These are phyloP conservation scores for Acrodontium crateriforme DNA, from an alignment of 2,329 filamentous ascomycete genomes.

Conservation along the genomic window DNA sequence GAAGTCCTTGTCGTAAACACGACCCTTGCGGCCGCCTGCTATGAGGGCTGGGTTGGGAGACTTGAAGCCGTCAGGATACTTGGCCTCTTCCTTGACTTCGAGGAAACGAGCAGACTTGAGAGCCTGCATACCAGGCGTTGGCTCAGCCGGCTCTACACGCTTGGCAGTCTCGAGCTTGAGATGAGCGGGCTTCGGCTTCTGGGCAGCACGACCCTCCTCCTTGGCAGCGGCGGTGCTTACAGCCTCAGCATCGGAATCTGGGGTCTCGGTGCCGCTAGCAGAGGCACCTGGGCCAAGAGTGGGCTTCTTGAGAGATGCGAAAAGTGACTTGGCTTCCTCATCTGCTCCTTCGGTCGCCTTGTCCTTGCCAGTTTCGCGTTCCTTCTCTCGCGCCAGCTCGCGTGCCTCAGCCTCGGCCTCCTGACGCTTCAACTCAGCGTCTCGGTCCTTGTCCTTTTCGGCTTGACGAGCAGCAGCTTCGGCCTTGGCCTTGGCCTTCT, in stretches of 20 bases:
- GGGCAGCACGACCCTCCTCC: conserved; percentile 25
- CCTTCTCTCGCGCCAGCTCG: conserved; percentile 30
- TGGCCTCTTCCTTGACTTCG: conserved; percentile 55
- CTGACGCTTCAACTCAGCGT: conserved; percentile 36
- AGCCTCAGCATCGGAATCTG: conserved; percentile 26
- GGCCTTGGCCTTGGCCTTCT: conserved; percentile 47
- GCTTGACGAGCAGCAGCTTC: conserved; percentile 37
- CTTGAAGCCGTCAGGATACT: conserved; percentile 70
- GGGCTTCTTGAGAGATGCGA: conserved; percentile 36
- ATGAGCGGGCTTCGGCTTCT: conserved; percentile 71
- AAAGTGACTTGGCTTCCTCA: conserved; percentile 32
- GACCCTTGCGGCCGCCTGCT: conserved; percentile 54
- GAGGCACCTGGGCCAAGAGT: conserved; percentile 32
- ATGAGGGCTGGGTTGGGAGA: conserved; percentile 86
- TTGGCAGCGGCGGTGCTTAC: conserved; percentile 14
- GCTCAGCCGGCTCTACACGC: conserved; percentile 77
- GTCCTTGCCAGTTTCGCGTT: conserved; percentile 14
- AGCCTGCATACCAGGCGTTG: conserved; percentile 84
- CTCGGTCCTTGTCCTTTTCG: conserved; percentile 38
- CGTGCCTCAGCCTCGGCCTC: conserved; percentile 36
- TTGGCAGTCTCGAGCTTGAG: conserved; percentile 83
- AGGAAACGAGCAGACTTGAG: conserved; percentile 86
- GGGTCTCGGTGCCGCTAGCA: conserved; percentile 21
- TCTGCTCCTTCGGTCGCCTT: conserved; percentile 13
- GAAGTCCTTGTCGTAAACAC: conserved; percentile 93